Conservation (phyloP, 768 basidiomycete genomes). For the Leccinum boreale region DNA sequence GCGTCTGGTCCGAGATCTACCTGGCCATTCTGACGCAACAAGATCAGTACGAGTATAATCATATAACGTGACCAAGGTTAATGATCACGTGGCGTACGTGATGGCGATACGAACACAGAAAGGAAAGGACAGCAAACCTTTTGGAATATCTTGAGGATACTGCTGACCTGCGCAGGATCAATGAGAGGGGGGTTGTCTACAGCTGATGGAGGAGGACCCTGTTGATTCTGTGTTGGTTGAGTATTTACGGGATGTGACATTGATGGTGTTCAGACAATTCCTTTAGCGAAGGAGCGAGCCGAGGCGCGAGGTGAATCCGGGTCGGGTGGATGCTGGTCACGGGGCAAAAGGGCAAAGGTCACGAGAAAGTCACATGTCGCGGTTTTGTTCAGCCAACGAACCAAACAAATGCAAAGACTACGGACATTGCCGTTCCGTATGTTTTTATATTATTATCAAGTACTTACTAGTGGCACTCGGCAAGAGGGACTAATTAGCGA, state of each 20-base stretch:
- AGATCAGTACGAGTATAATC: slow-evolving; percentile 1
- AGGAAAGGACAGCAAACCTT: slow-evolving; percentile 44
- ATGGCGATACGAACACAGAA: background rate
- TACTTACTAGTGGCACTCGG: too few relatives aligned
- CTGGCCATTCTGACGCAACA: slow-evolving; percentile 38
- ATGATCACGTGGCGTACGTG: slow-evolving; percentile 23
- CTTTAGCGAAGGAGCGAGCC: background rate
- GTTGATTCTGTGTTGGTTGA: slow-evolving; percentile 13
- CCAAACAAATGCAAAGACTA: slow-evolving; percentile 32
- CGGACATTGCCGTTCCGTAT: background rate
- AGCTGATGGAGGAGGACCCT: slow-evolving; percentile 8
- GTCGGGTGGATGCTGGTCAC: slow-evolving; percentile 36
- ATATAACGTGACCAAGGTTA: slow-evolving; percentile 23
- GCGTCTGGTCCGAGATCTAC: slow-evolving; percentile 60
- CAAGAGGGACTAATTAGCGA: too few relatives aligned
- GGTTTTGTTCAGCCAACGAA: slow-evolving; percentile 30
- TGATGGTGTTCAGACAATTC: background rate
- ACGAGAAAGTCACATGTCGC: slow-evolving; percentile 42
- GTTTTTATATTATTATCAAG: too few relatives aligned
- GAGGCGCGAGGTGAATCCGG: slow-evolving; percentile 8
- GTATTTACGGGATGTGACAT: slow-evolving; percentile 15
- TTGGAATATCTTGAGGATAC: slow-evolving; percentile 54
- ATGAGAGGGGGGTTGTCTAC: slow-evolving; percentile 24
- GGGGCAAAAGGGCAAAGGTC: slow-evolving; percentile 38
- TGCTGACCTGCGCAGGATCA: slow-evolving; percentile 57